Percentiles rank a stretch among this genome's conserved stretches.
phyloP scores from a whole-genome alignment of 805 yeast species.

The Blastobotrys parvus region DNA sequence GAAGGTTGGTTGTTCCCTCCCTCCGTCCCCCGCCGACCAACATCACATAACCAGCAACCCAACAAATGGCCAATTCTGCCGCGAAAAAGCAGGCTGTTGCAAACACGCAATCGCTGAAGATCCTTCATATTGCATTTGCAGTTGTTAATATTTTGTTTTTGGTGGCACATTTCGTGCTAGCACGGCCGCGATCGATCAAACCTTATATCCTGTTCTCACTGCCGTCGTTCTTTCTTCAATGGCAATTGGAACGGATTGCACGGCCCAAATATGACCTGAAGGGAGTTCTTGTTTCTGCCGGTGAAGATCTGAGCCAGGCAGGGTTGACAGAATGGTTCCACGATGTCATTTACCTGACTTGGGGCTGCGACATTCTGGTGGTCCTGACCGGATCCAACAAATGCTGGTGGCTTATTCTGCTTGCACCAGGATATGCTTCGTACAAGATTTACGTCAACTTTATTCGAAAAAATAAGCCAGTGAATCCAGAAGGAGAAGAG shows the following conservation, averaged over 20 bases:
- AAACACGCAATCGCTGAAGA: slow-evolving; percentile 27
- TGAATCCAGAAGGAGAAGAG: slow-evolving; percentile 6
- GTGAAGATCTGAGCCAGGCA: slow-evolving; percentile 50
- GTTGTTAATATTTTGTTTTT: slow-evolving; percentile 35
- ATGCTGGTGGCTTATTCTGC: slow-evolving; percentile 38
- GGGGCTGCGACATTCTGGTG: slow-evolving; percentile 48
- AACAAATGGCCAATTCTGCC: slow-evolving; percentile 41
- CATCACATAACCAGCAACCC: no score
- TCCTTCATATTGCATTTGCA: slow-evolving; percentile 30
- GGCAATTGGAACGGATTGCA: slow-evolving; percentile 49
- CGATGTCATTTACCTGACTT: slow-evolving; percentile 60
- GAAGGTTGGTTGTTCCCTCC: no score
- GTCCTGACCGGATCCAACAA: slow-evolving; percentile 45
- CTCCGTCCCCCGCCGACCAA: no score
- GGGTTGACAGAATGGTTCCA: slow-evolving; percentile 70
- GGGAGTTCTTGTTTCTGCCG: slow-evolving; percentile 43
- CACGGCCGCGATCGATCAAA: slow-evolving; percentile 39
- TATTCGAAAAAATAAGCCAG: slow-evolving; percentile 14
- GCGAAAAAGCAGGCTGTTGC: slow-evolving; percentile 32
- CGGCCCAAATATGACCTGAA: slow-evolving; percentile 46
- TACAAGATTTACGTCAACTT: slow-evolving; percentile 40
- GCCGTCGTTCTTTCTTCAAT: slow-evolving; percentile 40
- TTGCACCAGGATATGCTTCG: slow-evolving; percentile 44
- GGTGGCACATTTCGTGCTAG: slow-evolving; percentile 30
- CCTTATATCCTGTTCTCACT: slow-evolving; percentile 36